Base-by-base conservation (phyloP, 1,139 yeast genomes). In the Yamadazyma kanchanaburiensis region DNA sequence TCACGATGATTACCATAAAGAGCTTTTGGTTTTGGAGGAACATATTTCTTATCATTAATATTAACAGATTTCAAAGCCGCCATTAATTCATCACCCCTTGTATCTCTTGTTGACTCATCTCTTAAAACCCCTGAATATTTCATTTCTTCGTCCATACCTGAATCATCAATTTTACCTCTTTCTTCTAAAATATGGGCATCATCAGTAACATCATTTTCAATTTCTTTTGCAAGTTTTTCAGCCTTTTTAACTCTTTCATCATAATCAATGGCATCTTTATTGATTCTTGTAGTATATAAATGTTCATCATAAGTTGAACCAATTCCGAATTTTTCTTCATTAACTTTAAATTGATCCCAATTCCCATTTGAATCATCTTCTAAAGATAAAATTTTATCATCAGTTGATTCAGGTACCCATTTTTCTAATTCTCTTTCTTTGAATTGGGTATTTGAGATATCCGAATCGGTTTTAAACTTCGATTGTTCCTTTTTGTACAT, bases 261-360 rank as follows among this genome's bases (percentile, higher is more conserved):
- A 53, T 77, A 94, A 44, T 84, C 87, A 9, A 95, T 91, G 33
- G 82, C 85, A 23, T 70, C 57, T 30, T 70, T 81, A 53, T 89
- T 77, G 47, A 91, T 80, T 41, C 77, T 75, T 1, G 96, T 89
- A 15, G 98, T 94, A 58, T 91, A 91, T 43, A 83, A 67, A 52
- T 81, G 80, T 57, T 91, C 99, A 55, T 91, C 94, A 55, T 79
- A 91, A 12, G 87, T 75, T 0, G 96, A 80, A 40, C 76, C 82
- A 29, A 91, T 83, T 22, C 96, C 97, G 56, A 91, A 91, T 58
- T 84, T 83, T 41, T 77, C 74, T 55, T 86, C 82, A 56, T 94
- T 91, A 12, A 78, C 94, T 33, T 86, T 84, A 60, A 91, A 91
- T 60, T 91, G 99, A 58, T 91, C 96, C 97, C 97, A 91, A 11